A percentile compares a stretch with the other conserved stretches of the same genome.
phyloP scores from a whole-genome alignment of 257 asterid genomes.

The Ilex aquifolium region DNA sequence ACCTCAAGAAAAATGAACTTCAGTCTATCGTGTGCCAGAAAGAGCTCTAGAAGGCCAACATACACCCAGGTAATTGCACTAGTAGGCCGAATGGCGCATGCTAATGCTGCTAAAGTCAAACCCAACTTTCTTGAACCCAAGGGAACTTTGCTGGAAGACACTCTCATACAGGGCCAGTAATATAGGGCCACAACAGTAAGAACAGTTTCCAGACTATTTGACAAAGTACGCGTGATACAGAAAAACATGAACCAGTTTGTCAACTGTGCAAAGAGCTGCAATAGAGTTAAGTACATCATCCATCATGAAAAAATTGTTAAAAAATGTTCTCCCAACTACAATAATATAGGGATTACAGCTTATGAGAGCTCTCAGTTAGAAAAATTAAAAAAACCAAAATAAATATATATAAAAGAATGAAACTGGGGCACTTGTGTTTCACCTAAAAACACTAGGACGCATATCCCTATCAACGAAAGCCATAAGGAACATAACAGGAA shows the following conservation, averaged over 20 bases:
- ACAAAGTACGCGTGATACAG: conserved; percentile 83
- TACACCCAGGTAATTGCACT: conserved; percentile 91
- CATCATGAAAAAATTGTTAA: background rate
- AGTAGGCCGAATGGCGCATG: conserved; percentile 94
- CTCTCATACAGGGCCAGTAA: conserved; percentile 91
- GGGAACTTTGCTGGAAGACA: conserved; percentile 24
- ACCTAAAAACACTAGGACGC: too few relatives aligned
- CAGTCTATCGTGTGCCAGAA: conserved; percentile 40
- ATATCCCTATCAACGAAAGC: too few relatives aligned
- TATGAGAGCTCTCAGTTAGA: conserved; percentile 1
- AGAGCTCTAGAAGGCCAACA: conserved; percentile 67
- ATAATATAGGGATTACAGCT: conserved; percentile 1
- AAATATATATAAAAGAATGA: conserved; percentile 2
- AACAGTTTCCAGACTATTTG: conserved; percentile 86
- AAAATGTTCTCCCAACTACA: background rate
- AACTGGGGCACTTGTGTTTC: background rate
- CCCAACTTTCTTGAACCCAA: conserved; percentile 60
- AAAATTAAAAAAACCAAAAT: background rate
- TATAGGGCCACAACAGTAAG: conserved; percentile 79
- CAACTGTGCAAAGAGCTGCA: conserved; percentile 75
- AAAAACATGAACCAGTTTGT: conserved; percentile 95
- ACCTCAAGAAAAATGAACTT: conserved; percentile 66
- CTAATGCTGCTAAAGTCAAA: conserved; percentile 65
- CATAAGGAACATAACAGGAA: conserved; percentile 5
- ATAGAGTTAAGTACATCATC: conserved; percentile 47